Percentiles rank a stretch among this genome's conserved stretches.
phyloP scores from a whole-genome alignment of 768 basidiomycete genomes.

The Amanita polypyramis region DNA sequence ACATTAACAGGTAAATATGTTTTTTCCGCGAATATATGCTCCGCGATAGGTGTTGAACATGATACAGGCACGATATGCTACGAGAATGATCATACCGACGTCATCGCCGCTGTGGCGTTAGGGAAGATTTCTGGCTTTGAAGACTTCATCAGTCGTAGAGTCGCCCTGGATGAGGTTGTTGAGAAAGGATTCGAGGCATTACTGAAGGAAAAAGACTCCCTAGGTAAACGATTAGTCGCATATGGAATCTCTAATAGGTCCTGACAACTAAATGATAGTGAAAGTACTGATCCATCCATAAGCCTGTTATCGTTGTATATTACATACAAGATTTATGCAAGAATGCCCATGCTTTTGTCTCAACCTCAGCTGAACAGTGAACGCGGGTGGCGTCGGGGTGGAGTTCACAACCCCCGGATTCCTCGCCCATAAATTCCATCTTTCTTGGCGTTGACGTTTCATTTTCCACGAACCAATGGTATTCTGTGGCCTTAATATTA shows the following conservation, averaged over 20 bases:
- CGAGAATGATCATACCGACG: conserved; percentile 26
- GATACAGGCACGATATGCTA: conserved; percentile 25
- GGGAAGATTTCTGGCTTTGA: conserved; percentile 29
- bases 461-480: too few species aligned
- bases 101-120: conserved; percentile 26
- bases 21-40: background rate
- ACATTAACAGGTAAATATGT: conserved; percentile 26
- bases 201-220: conserved; percentile 27
- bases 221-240: conserved; percentile 20
- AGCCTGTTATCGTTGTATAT: background rate
- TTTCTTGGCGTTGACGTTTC: too few species aligned
- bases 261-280: background rate
- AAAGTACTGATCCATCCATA: conserved; percentile 6
- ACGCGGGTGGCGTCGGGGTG: too few species aligned
- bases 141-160: conserved; percentile 31
- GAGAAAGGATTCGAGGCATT: conserved; percentile 31
- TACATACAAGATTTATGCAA: background rate
- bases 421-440: too few species aligned
- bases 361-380: too few species aligned
- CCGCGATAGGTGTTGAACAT: background rate
- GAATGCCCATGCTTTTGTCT: conserved; percentile 7
- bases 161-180: conserved; percentile 30
- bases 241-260: too few species aligned
- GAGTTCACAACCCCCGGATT: too few species aligned
- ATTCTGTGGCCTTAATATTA: too few species aligned